phyloP scores from a whole-genome alignment of 805 yeast genomes.

The Yarrowia osloensis region DNA sequence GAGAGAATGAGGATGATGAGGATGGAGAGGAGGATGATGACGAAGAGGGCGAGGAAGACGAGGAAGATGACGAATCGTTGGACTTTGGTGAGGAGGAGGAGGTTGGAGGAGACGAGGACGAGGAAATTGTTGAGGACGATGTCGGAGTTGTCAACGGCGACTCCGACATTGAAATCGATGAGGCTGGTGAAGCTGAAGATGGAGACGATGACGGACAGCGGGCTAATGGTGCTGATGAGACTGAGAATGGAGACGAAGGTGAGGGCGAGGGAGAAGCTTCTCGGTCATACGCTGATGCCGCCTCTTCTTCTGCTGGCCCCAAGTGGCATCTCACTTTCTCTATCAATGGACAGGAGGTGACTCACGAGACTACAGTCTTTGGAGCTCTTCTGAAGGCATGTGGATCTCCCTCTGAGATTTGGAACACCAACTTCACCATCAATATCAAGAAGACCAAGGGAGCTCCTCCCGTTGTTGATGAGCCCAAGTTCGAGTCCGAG shows the following conservation, averaged over 20 bases:
- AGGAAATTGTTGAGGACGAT: constrained; percentile 35
- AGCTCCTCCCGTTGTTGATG: constrained; percentile 26
- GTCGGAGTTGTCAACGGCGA: constrained; percentile 34
- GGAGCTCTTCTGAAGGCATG: constrained; percentile 55
- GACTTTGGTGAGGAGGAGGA: constrained; percentile 15
- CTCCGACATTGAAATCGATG: constrained; percentile 30
- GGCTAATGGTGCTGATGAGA: no score
- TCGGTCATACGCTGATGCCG: constrained; percentile 9
- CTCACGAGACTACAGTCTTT: constrained; percentile 69
- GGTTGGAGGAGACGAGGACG: constrained; percentile 32
- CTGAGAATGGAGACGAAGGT: background rate
- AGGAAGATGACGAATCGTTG: background rate
- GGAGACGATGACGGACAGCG: constrained; percentile 14
- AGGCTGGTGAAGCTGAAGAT: background rate
- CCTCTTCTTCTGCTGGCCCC: constrained; percentile 30
- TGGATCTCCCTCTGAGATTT: constrained; percentile 43
- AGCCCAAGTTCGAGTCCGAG: constrained; percentile 35
- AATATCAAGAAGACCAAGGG: constrained; percentile 46
- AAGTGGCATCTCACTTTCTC: constrained; percentile 56
- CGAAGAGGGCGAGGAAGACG: constrained; percentile 29
- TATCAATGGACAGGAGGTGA: constrained; percentile 58
- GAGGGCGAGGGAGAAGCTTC: constrained; percentile 22
- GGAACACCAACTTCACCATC: constrained; percentile 59
- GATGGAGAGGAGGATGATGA: constrained; percentile 32
- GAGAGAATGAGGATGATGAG: constrained; percentile 31